Evolutionary conservation across 179 eudicot species (phyloP).

Genomic region (Carnegiea gigantea): DNA sequence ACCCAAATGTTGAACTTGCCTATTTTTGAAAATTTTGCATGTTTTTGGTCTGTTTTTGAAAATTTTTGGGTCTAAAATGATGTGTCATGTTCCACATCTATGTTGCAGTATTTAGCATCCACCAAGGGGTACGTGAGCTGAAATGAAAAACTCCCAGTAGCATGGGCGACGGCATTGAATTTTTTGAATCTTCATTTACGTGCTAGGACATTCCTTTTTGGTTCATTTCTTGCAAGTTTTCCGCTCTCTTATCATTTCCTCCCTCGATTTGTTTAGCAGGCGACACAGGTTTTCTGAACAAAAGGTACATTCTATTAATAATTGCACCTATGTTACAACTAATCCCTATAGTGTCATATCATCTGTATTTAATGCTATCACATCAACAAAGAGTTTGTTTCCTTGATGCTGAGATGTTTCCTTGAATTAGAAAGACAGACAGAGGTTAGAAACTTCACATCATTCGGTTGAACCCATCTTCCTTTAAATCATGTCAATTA

Average conservation of each 20-base stretch:
- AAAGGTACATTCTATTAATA: not conserved
- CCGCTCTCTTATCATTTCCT: conserved; percentile 1
- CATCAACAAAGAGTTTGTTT: conserved; percentile 13
- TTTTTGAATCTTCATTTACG: not conserved
- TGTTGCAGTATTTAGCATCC: not conserved
- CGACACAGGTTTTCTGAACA: not conserved
- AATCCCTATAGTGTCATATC: not conserved
- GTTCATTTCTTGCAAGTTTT: not conserved
- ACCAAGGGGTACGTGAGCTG: not conserved
- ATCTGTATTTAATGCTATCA: not conserved
- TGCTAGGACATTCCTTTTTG: not conserved
- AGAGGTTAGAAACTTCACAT: conserved; percentile 18
- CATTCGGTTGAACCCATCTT: conserved; percentile 21
- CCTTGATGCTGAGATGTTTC: conserved; percentile 27
- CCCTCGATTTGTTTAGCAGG: conserved; percentile 8
- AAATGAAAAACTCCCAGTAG: not conserved
- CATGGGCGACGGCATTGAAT: not conserved
- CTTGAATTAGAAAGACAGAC: conserved; percentile 22
- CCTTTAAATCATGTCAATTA: conserved; percentile 15
- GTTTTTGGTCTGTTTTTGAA: not conserved
- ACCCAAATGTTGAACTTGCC: not conserved
- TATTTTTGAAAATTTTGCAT: not conserved
- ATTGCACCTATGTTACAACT: not conserved
- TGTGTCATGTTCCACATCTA: not conserved
- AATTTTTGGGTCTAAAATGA: not conserved